These are phyloP conservation scores for Sporothrix pseudoabietina DNA, from an alignment of 2,329 filamentous ascomycete genomes.

Conservation along the genomic window DNA sequence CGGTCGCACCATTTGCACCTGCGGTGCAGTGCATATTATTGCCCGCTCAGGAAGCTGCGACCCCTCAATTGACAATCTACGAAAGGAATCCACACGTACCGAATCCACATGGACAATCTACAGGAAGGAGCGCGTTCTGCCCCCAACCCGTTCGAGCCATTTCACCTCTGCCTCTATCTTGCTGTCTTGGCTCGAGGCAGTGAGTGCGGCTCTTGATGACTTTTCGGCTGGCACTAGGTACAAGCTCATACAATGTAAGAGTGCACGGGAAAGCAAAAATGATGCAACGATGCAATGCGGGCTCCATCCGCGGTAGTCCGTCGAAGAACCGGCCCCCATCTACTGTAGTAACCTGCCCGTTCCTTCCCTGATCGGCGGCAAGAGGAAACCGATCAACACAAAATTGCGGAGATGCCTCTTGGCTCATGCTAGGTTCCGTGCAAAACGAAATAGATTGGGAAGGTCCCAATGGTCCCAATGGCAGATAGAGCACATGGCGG, in stretches of 20 bases:
- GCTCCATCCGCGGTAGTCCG: neutral
- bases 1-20: neutral
- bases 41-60: constrained; percentile 7
- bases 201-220: neutral
- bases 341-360: neutral
- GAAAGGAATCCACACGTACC: neutral
- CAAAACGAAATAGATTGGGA: constrained; percentile 8
- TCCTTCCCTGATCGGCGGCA: constrained; percentile 1
- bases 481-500: neutral
- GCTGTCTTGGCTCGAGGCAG: neutral
- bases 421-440: constrained; percentile 5
- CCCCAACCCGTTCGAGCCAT: neutral
- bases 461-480: constrained; percentile 10
- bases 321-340: neutral
- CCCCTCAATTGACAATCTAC: too few relatives aligned
- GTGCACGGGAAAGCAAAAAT: neutral
- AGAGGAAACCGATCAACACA: constrained; percentile 11
- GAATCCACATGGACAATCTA: neutral
- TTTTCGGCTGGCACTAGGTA: neutral
- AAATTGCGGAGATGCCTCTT: constrained; percentile 6
- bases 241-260: neutral
- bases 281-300: constrained; percentile 5
- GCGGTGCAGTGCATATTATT: constrained; percentile 13
- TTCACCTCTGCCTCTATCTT: neutral
- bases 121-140: neutral